Evolutionary conservation across 768 basidiomycete genomes (phyloP).

Genomic region (Wakefieldia striispora): DNA sequence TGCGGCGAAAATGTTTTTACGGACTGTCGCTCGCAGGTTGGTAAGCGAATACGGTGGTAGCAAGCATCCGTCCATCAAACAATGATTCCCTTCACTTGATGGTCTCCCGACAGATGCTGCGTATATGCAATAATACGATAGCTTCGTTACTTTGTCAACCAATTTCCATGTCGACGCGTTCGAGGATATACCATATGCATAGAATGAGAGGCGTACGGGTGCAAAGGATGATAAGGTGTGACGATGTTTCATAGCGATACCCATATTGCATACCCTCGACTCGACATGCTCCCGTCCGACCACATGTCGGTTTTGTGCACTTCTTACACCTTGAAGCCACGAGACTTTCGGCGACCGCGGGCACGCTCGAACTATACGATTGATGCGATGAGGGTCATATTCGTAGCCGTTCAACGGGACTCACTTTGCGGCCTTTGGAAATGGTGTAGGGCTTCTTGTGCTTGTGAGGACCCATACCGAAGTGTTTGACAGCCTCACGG

Average conservation of each 20-base stretch:
- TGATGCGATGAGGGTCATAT: not conserved
- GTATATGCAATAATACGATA: not conserved
- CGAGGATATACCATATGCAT: slow-evolving; percentile 26
- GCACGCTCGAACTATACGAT: slow-evolving; percentile 81
- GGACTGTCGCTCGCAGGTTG: slow-evolving; percentile 9
- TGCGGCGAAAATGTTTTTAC: not conserved
- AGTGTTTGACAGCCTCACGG: slow-evolving; percentile 96
- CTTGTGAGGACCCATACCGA: slow-evolving; percentile 98
- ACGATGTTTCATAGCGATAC: slow-evolving; percentile 23
- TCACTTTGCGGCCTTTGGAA: slow-evolving; percentile 94
- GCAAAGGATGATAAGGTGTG: slow-evolving; percentile 17
- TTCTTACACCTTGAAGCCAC: slow-evolving; percentile 91
- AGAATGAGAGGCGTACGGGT: slow-evolving; percentile 19
- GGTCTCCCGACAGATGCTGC: not conserved
- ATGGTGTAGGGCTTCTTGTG: slow-evolving; percentile 96
- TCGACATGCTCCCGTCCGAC: slow-evolving; percentile 27
- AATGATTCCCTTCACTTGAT: not conserved
- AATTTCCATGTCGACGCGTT: not conserved
- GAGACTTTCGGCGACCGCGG: slow-evolving; percentile 98
- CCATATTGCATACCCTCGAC: slow-evolving; percentile 35
- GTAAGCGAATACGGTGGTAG: slow-evolving; percentile 23
- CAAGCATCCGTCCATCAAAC: not conserved
- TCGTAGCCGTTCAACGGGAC: slow-evolving; percentile 4
- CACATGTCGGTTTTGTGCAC: slow-evolving; percentile 33
- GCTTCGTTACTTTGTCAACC: not conserved